phyloP scores from a whole-genome alignment of 345 rosid genomes.

The Rhizophora apiculata region DNA sequence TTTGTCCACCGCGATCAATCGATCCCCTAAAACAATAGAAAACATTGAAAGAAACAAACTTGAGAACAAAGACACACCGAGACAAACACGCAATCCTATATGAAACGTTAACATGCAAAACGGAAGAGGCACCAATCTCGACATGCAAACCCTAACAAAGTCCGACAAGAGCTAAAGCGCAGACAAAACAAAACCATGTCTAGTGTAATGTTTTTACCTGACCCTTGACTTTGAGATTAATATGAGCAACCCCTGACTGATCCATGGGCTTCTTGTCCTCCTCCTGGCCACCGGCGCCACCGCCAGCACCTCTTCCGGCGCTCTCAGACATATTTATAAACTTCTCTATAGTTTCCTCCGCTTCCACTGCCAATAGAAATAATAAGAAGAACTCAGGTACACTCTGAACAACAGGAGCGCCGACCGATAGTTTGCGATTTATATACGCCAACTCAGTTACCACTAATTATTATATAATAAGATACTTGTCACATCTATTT shows the following conservation, averaged over 20 bases:
- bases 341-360: neutral
- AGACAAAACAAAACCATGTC: neutral
- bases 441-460: neutral
- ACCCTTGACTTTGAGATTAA: constrained; percentile 76
- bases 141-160: neutral
- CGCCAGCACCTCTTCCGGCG: constrained; percentile 24
- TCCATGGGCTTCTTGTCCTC: constrained; percentile 68
- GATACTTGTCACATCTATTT: too few relatives aligned
- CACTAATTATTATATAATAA: too few relatives aligned
- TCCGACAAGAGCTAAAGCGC: neutral
- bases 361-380: too few relatives aligned
- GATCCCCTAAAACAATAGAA: too few relatives aligned
- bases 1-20: too few relatives aligned
- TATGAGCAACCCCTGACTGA: constrained; percentile 39
- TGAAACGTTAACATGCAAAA: too few relatives aligned
- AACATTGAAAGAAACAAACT: too few relatives aligned
- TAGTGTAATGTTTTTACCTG: constrained; percentile 36
- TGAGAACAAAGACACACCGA: too few relatives aligned
- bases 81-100: too few relatives aligned
- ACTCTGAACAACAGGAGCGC: neutral
- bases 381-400: neutral
- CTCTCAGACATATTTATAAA: constrained; percentile 41
- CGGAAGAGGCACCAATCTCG: neutral
- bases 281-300: constrained; percentile 35
- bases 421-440: neutral